Conservation (phyloP, 805 yeast species). For the Candida ficus region DNA sequence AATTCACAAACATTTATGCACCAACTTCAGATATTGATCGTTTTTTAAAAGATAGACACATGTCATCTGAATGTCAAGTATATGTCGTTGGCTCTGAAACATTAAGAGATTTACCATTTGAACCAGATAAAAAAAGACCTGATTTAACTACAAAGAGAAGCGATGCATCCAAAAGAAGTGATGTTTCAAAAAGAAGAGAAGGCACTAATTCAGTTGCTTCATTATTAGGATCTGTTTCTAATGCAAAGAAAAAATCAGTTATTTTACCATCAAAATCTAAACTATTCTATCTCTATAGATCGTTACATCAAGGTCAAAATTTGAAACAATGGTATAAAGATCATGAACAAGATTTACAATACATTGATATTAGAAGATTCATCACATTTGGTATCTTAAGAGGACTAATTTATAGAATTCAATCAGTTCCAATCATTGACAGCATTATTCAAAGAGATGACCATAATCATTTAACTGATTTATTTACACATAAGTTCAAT, state of each 20-base stretch:
- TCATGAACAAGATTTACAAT: constrained; percentile 49
- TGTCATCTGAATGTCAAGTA: constrained; percentile 81
- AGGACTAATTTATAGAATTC: constrained; percentile 76
- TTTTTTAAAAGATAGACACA: constrained; percentile 56
- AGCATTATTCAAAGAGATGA: constrained; percentile 15
- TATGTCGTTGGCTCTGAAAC: constrained; percentile 54
- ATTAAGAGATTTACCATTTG: constrained; percentile 31
- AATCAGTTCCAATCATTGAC: constrained; percentile 54
- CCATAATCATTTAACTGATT: constrained; percentile 7
- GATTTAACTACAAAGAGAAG: not conserved
- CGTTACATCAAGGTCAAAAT: constrained; percentile 72
- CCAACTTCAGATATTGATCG: constrained; percentile 73
- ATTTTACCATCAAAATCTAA: constrained; percentile 57
- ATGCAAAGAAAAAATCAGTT: constrained; percentile 10
- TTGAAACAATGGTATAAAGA: constrained; percentile 78
- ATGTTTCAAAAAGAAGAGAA: constrained; percentile 2
- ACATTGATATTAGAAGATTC: constrained; percentile 80
- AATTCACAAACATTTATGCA: constrained; percentile 82
- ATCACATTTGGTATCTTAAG: constrained; percentile 81
- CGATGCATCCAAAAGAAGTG: constrained; percentile 1
- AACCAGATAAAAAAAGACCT: constrained; percentile 9
- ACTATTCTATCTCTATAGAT: constrained; percentile 68
- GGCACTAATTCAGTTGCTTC: constrained; percentile 11
- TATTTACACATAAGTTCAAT: constrained; percentile 4
- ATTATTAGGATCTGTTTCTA: constrained; percentile 9